Evolutionary conservation across 1,284 basidiomycete species (phyloP).

Genomic region (Cerioporus squamosus): DNA sequence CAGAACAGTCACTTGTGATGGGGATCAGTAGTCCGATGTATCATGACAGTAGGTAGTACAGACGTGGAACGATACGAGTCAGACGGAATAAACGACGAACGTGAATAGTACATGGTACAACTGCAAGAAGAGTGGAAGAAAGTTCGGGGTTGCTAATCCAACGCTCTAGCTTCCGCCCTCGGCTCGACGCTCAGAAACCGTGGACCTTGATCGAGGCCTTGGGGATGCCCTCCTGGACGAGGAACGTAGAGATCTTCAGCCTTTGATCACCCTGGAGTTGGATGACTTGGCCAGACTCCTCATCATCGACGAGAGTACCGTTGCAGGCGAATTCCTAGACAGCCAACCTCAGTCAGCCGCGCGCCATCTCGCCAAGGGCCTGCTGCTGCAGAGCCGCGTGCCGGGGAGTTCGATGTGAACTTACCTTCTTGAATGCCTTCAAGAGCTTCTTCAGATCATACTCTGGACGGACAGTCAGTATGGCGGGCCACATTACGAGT

Average conservation of each 20-base stretch:
- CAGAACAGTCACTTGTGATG: not conserved
- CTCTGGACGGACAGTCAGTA: conserved; percentile 52
- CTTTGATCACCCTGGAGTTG: conserved; percentile 99
- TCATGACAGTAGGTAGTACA: conserved; percentile 33
- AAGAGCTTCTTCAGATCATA: conserved; percentile 98
- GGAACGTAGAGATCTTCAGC: conserved; percentile 87
- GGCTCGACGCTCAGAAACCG: conserved; percentile 67
- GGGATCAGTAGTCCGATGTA: conserved; percentile 31
- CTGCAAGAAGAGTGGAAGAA: conserved; percentile 23
- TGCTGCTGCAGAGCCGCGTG: too few relatives aligned
- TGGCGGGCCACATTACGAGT: not conserved
- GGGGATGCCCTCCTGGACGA: conserved; percentile 77
- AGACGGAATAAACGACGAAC: conserved; percentile 15
- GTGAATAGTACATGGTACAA: conserved; percentile 16
- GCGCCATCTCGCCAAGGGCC: not conserved
- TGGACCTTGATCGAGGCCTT: conserved; percentile 83
- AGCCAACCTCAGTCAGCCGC: conserved; percentile 7
- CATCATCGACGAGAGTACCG: conserved; percentile 96
- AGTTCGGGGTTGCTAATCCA: conserved; percentile 19
- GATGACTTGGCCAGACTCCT: conserved; percentile 97
- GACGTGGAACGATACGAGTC: conserved; percentile 25
- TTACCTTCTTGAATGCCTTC: conserved; percentile 97
- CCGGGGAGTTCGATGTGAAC: not conserved
- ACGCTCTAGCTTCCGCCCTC: conserved; percentile 24
- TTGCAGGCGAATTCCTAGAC: conserved; percentile 97